Conservation (phyloP, 2,329 filamentous ascomycete genomes). For the Neopestalotiopsis sp. region DNA sequence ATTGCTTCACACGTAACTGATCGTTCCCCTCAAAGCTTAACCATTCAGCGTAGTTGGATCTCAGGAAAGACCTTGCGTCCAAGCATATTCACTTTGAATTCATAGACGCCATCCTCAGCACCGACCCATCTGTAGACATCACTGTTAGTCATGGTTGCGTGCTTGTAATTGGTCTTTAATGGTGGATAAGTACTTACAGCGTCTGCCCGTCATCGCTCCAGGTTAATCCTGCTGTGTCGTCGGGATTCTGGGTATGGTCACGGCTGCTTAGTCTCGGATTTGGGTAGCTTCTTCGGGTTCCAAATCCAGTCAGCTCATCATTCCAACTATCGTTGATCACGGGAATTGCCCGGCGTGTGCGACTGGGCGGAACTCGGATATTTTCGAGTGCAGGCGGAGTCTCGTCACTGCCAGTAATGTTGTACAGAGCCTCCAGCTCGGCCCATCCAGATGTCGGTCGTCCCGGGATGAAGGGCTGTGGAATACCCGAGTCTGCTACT, state of each 20-base stretch:
- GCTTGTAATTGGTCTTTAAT: background rate
- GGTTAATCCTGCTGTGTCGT: constrained; percentile 65
- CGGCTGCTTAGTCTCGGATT: constrained; percentile 33
- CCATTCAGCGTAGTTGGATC: constrained; percentile 55
- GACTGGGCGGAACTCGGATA: constrained; percentile 33
- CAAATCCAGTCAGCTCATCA: constrained; percentile 31
- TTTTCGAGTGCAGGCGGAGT: constrained; percentile 29
- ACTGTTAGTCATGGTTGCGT: background rate
- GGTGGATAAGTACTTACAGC: constrained; percentile 52
- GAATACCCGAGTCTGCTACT: constrained; percentile 30
- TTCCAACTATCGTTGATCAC: constrained; percentile 39
- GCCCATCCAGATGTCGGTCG: constrained; percentile 43
- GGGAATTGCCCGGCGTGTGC: constrained; percentile 35
- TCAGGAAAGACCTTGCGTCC: constrained; percentile 65
- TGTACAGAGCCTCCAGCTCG: constrained; percentile 50
- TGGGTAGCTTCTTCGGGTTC: constrained; percentile 30
- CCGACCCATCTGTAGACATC: constrained; percentile 58
- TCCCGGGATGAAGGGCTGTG: constrained; percentile 31
- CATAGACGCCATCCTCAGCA: constrained; percentile 77
- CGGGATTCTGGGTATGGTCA: constrained; percentile 52
- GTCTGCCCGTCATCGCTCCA: constrained; percentile 67
- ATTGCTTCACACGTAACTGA: background rate
- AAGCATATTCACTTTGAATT: constrained; percentile 70
- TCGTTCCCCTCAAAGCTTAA: background rate
- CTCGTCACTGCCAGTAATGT: constrained; percentile 34